phyloP scores from a whole-genome alignment of 768 basidiomycete species.

The Pilatotrama ljubarskyi region DNA sequence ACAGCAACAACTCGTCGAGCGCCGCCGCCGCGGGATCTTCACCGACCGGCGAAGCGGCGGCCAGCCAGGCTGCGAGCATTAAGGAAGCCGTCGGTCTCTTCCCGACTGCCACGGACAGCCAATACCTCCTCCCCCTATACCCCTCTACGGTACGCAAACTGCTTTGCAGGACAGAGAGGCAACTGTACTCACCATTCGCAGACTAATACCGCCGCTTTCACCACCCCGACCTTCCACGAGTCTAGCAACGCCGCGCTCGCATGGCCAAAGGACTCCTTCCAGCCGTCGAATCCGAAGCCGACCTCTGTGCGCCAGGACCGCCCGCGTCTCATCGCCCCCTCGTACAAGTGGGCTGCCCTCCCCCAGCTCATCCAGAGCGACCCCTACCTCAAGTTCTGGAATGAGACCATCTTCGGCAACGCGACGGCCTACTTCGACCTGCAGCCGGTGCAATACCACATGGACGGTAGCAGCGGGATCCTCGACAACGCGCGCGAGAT shows the following conservation, averaged over 20 bases:
- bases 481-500: slow-evolving; percentile 87
- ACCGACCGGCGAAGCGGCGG: slow-evolving; percentile 14
- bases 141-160: slow-evolving; percentile 74
- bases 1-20: slow-evolving; percentile 19
- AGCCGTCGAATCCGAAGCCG: slow-evolving; percentile 59
- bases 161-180: background rate
- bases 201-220: slow-evolving; percentile 76
- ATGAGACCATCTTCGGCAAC: slow-evolving; percentile 87
- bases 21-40: background rate
- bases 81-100: slow-evolving; percentile 66
- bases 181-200: slow-evolving; percentile 30
- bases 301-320: slow-evolving; percentile 70
- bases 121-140: slow-evolving; percentile 81
- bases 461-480: slow-evolving; percentile 87
- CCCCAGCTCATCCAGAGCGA: slow-evolving; percentile 74
- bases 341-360: slow-evolving; percentile 88
- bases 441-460: slow-evolving; percentile 62
- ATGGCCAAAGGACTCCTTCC: slow-evolving; percentile 82
- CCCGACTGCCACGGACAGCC: slow-evolving; percentile 76
- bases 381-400: slow-evolving; percentile 87
- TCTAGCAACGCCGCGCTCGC: slow-evolving; percentile 50
- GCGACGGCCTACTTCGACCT: slow-evolving; percentile 67
- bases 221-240: slow-evolving; percentile 67
- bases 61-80: slow-evolving; percentile 24
- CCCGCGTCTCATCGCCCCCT: slow-evolving; percentile 89